Evolutionary conservation across 176 grass and related monocot species (phyloP), one percentile per base, ranked within the genome.

Genomic region (Otatea glauca): DNA sequence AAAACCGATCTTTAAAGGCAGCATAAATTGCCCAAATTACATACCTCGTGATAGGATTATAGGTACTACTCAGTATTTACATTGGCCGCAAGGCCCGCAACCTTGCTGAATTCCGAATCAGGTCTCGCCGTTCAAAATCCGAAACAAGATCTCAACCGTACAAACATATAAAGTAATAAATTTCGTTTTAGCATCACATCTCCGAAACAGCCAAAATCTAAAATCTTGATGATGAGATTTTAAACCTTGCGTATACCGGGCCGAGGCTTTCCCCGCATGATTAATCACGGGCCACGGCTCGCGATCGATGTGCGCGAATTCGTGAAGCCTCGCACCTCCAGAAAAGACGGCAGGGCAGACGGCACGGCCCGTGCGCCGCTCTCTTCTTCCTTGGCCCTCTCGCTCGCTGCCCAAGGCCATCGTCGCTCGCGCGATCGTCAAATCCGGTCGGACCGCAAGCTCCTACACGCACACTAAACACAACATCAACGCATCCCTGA

Each of bases 361-460:
- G 17, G 77, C 56, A 49, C 43, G 20, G 59, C 18, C 63, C 10
- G 81, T 45, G 56, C 88, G 62, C n/a, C 76, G 43, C 43, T 69
- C 45, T 43, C 44, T 72, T 75, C 48, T 45, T 25, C 65, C 44
- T n/a, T 18, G 72, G 11, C 61, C 16, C 13, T 58, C 75, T 65
- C 43, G 77, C 62, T 37, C 38, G 32, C 59, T 56, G 50, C 42
- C 27, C 61, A 11, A 29, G 47, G 48, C 20, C 42, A 64, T 59
- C 66, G 4, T 72, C 62, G 68, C 83, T 80, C 76, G 77, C 69
- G 68, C 12, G 65, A 51, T 88, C 67, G 44, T 70, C 72, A 74
- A 89, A 81, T 77, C 78, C 2, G 27, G 72, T 16, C 44, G 65
- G 73, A 51, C 47, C 23, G 81, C 70, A 21, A 39, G 59, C 82